Evolutionary conservation across 2,329 filamentous ascomycete species (phyloP).

Genomic region (Fusarium nodosum): DNA sequence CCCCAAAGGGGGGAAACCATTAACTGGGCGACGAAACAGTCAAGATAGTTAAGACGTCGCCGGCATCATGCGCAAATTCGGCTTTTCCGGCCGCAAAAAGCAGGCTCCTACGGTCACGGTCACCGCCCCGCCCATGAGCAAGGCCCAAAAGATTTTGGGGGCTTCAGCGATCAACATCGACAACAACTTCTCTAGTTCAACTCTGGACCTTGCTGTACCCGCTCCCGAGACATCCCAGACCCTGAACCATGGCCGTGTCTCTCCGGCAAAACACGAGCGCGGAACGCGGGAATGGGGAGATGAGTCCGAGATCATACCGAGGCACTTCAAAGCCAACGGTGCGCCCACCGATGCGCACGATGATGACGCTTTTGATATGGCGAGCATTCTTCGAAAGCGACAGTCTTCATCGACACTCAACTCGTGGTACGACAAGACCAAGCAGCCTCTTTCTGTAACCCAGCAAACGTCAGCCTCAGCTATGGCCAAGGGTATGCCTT

Average conservation of each 20-base stretch:
- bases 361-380: constrained; percentile 57
- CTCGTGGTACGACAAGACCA: constrained; percentile 70
- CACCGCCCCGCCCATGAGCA: constrained; percentile 48
- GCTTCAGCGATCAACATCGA: constrained; percentile 47
- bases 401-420: constrained; percentile 68
- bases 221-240: constrained; percentile 29
- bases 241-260: constrained; percentile 24
- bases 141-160: constrained; percentile 50
- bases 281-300: constrained; percentile 46
- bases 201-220: constrained; percentile 36
- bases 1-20: constrained; percentile 35
- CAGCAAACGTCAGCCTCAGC: constrained; percentile 71
- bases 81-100: constrained; percentile 50
- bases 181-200: constrained; percentile 44
- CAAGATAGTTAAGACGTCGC: constrained; percentile 13
- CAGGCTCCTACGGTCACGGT: constrained; percentile 48
- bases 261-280: constrained; percentile 28
- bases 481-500: constrained; percentile 68
- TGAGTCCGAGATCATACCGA: constrained; percentile 48
- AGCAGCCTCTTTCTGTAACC: constrained; percentile 68
- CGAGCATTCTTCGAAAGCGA: constrained; percentile 61
- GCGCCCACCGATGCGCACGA: constrained; percentile 42
- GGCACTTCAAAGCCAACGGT: constrained; percentile 38
- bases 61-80: constrained; percentile 49
- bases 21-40: constrained; percentile 30